These are phyloP conservation scores for Penicillium digitatum DNA, from an alignment of 2,329 filamentous ascomycete species.

Conservation along the genomic window DNA sequence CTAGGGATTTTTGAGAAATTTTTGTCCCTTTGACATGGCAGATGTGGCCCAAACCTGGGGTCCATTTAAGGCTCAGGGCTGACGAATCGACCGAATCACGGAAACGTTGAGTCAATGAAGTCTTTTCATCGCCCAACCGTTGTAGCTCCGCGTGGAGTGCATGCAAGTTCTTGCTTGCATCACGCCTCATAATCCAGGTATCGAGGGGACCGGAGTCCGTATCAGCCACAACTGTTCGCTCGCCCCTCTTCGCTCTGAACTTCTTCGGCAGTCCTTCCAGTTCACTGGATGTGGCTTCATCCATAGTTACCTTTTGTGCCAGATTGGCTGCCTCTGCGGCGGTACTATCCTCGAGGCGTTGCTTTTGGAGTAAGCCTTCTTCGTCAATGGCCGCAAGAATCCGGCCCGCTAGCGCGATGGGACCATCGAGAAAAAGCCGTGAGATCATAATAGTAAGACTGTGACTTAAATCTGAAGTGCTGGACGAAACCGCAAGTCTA, in stretches of 20 bases:
- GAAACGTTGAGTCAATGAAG: slow-evolving; percentile 57
- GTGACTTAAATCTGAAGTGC: slow-evolving; percentile 9
- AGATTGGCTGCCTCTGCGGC: slow-evolving; percentile 67
- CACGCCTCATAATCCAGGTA: slow-evolving; percentile 60
- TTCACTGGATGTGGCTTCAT: slow-evolving; percentile 60
- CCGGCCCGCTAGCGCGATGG: slow-evolving; percentile 62
- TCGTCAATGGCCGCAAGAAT: slow-evolving; percentile 85
- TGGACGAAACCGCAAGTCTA: slow-evolving; percentile 1
- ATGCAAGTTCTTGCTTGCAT: slow-evolving; percentile 63
- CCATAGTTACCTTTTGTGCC: slow-evolving; percentile 65
- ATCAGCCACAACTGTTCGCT: slow-evolving; percentile 26
- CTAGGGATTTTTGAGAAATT: slow-evolving; percentile 52
- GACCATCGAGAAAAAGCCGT: slow-evolving; percentile 54
- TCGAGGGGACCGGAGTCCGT: slow-evolving; percentile 46
- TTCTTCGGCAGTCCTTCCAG: slow-evolving; percentile 55
- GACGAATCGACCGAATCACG: slow-evolving; percentile 58
- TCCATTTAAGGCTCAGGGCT: slow-evolving; percentile 77
- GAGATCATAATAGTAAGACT: slow-evolving; percentile 32
- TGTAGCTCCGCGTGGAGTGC: slow-evolving; percentile 66
- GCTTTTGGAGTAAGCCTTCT: slow-evolving; percentile 77
- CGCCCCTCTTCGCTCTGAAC: slow-evolving; percentile 29
- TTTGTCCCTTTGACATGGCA: slow-evolving; percentile 79
- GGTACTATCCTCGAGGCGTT: slow-evolving; percentile 70
- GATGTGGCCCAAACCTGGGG: slow-evolving; percentile 80
- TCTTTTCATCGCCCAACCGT: slow-evolving; percentile 58